Evolutionary conservation across 169 alveolate species (phyloP).

Genomic region (Plasmodium berghei): DNA sequence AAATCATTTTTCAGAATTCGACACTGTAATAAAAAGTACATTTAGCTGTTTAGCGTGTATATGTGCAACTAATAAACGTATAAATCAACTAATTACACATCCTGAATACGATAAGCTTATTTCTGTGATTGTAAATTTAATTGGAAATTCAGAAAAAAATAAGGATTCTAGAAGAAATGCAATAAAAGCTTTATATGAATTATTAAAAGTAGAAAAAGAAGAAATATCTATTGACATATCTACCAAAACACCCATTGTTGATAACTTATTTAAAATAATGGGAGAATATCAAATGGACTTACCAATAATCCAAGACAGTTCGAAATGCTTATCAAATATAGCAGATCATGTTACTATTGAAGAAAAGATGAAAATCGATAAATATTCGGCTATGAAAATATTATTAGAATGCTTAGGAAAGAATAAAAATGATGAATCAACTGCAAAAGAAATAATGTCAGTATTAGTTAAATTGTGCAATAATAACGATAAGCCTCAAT

Average conservation of each 20-base stretch:
- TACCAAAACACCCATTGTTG: slow-evolving; percentile 75
- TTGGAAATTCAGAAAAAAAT: slow-evolving; percentile 66
- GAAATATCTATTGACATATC: slow-evolving; percentile 78
- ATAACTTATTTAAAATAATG: slow-evolving; percentile 78
- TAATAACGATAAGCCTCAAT: slow-evolving; percentile 81
- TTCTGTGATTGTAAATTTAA: slow-evolving; percentile 46
- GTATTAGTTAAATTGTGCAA: slow-evolving; percentile 83
- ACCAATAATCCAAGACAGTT: slow-evolving; percentile 78
- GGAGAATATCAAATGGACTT: slow-evolving; percentile 79
- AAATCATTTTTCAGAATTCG: slow-evolving; percentile 86
- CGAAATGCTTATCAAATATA: slow-evolving; percentile 77
- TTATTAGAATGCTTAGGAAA: slow-evolving; percentile 81
- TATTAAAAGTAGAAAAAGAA: slow-evolving; percentile 81
- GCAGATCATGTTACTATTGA: slow-evolving; percentile 75
- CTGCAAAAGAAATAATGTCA: slow-evolving; percentile 81
- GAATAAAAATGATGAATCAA: slow-evolving; percentile 85
- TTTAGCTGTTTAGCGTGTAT: slow-evolving; percentile 92
- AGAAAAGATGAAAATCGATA: slow-evolving; percentile 74
- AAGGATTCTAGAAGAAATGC: slow-evolving; percentile 75
- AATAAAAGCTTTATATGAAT: slow-evolving; percentile 83
- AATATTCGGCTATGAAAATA: slow-evolving; percentile 79
- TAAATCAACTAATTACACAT: slow-evolving; percentile 84
- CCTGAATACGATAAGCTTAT: slow-evolving; percentile 87
- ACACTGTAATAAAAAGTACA: slow-evolving; percentile 88
- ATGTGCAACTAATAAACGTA: slow-evolving; percentile 91